Evolutionary conservation across 495 filamentous ascomycete species (phyloP).

Genomic region (Amphirosellinia nigrospora): DNA sequence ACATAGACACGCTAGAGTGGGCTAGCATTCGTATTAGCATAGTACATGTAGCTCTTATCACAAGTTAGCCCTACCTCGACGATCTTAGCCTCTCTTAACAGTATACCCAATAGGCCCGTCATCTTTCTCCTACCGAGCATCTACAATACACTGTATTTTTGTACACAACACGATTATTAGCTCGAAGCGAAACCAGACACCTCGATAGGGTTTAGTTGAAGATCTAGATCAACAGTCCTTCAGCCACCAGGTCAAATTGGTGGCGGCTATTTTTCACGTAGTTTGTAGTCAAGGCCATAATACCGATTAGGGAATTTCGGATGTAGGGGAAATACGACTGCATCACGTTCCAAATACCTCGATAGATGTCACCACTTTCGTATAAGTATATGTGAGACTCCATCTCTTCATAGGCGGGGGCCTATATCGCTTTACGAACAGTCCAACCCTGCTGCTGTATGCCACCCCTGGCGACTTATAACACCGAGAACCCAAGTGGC

Average conservation of each 20-base stretch:
- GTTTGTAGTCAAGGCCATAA: not conserved
- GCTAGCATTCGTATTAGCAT: slow-evolving; percentile 3
- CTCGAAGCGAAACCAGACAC: not conserved
- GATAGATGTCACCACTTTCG: not conserved
- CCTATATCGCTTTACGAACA: not conserved
- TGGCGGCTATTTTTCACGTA: not conserved
- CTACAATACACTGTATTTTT: slow-evolving; percentile 4
- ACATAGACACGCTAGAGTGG: not conserved
- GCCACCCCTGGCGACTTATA: slow-evolving; percentile 10
- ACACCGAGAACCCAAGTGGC: not conserved
- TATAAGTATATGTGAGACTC: not conserved
- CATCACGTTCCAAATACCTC: not conserved
- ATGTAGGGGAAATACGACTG: not conserved
- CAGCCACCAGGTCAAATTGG: not conserved
- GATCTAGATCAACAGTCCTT: not conserved
- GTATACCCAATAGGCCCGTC: not conserved
- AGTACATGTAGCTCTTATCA: not conserved
- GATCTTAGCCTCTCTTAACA: slow-evolving; percentile 1
- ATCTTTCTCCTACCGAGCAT: not conserved
- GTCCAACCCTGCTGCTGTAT: not conserved
- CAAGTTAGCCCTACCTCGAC: not conserved
- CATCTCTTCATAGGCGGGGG: not conserved
- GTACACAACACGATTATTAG: not conserved
- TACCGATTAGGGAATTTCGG: not conserved
- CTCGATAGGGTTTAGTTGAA: not conserved